Percentiles rank a stretch among this genome's conserved stretches.
Evolutionary conservation across 106 monocot genomes (phyloP).

Genomic region (Platanthera zijinensis): DNA sequence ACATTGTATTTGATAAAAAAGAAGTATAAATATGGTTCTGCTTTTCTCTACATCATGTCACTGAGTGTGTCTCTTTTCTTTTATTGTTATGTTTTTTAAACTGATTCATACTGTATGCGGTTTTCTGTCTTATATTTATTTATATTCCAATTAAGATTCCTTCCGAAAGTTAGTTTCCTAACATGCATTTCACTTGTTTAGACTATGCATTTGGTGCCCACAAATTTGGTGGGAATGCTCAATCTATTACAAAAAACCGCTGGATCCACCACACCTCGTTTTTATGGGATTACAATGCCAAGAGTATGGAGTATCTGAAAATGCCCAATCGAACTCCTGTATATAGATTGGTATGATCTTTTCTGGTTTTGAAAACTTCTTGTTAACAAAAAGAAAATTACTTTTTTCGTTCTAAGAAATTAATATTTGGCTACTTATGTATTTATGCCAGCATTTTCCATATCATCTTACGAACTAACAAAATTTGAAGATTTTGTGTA

Average conservation of each 20-base stretch:
- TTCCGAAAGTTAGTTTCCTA: too few relatives aligned
- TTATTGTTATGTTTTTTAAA: too few relatives aligned
- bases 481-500: too few relatives aligned
- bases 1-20: too few relatives aligned
- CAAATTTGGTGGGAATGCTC: slow-evolving; percentile 95
- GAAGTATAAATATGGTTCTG: too few relatives aligned
- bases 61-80: too few relatives aligned
- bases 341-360: slow-evolving; percentile 57
- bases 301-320: slow-evolving; percentile 80
- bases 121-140: too few relatives aligned
- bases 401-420: background rate
- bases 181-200: slow-evolving; percentile 21
- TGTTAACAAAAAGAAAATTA: background rate
- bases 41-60: too few relatives aligned
- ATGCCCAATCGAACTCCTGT: slow-evolving; percentile 44
- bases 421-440: too few relatives aligned
- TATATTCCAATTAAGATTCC: too few relatives aligned
- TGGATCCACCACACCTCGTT: slow-evolving; percentile 99
- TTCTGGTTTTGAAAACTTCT: background rate
- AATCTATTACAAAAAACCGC: slow-evolving; percentile 70
- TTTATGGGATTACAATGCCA: slow-evolving; percentile 80
- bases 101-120: background rate
- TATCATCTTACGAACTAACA: too few relatives aligned
- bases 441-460: too few relatives aligned
- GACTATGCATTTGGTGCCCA: slow-evolving; percentile 76